Percentiles rank a stretch among this genome's conserved stretches.
Evolutionary conservation across 2,329 filamentous ascomycete genomes (phyloP).

Genomic region (Fusarium oxysporum): DNA sequence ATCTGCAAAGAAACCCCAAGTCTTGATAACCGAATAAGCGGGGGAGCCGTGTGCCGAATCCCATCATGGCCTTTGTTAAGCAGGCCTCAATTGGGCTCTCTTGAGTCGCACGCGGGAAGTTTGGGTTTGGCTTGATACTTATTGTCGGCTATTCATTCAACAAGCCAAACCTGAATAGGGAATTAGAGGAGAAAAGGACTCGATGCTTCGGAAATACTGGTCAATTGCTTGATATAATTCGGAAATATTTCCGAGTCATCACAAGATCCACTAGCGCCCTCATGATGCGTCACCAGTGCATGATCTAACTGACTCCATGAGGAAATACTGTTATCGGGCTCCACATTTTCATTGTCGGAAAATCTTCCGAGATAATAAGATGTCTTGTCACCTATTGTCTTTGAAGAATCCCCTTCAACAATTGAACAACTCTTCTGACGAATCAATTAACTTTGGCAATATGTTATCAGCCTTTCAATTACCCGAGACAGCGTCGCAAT

Average conservation of each 20-base stretch:
- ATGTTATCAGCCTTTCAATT: background rate
- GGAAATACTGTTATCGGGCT: no score
- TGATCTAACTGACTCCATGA: background rate
- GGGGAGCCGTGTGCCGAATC: slow-evolving; percentile 20
- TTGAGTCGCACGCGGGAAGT: background rate
- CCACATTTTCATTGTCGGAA: background rate
- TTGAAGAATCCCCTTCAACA: background rate
- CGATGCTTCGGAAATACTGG: background rate
- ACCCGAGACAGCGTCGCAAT: background rate
- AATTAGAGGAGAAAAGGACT: background rate
- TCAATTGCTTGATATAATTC: background rate
- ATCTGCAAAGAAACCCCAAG: slow-evolving; percentile 8
- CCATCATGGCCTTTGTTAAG: slow-evolving; percentile 2
- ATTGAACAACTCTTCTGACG: background rate
- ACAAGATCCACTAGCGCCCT: background rate
- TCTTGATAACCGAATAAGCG: slow-evolving; percentile 19
- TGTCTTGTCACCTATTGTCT: background rate
- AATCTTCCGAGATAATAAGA: background rate
- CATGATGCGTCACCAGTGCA: no score
- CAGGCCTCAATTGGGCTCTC: slow-evolving; percentile 2
- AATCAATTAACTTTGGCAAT: background rate
- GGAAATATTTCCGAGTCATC: background rate
- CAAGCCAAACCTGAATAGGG: background rate
- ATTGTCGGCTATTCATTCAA: background rate
- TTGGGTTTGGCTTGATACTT: slow-evolving; percentile 3